These are phyloP conservation scores for Collybiopsis luxurians DNA, from an alignment of 768 basidiomycete species.

Conservation along the genomic window DNA sequence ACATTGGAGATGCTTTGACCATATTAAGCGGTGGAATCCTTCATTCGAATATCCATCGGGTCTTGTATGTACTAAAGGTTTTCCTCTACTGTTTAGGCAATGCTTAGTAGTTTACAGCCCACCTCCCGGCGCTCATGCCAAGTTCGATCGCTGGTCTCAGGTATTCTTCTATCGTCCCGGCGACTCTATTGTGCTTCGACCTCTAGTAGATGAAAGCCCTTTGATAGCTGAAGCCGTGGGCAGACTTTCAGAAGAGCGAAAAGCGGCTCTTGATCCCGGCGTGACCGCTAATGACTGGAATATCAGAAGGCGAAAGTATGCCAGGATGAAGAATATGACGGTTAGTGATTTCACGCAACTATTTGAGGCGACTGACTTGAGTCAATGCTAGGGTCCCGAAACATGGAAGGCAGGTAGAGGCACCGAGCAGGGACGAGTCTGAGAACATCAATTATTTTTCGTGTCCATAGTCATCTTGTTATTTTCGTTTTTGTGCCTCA, in stretches of 20 bases:
- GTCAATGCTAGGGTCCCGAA: not conserved
- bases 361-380: not conserved
- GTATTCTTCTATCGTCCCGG: constrained; percentile 51
- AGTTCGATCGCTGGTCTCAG: constrained; percentile 44
- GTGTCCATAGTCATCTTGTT: too few species aligned
- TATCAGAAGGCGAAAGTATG: not conserved
- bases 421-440: not conserved
- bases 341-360: not conserved
- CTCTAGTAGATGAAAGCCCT: constrained; percentile 37
- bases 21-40: constrained; percentile 51
- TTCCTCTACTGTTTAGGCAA: not conserved
- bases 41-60: constrained; percentile 50
- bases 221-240: constrained; percentile 34
- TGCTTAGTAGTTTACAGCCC: constrained; percentile 28
- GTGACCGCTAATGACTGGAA: constrained; percentile 2
- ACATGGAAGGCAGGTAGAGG: constrained; percentile 8
- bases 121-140: constrained; percentile 42
- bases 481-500: too few species aligned
- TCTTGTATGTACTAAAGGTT: constrained; percentile 39
- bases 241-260: constrained; percentile 20
- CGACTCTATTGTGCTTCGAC: constrained; percentile 31
- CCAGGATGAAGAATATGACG: not conserved
- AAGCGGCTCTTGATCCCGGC: not conserved
- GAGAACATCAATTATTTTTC: not conserved
- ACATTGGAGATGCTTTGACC: constrained; percentile 47